Percentiles rank a stretch among this genome's conserved stretches.
These are phyloP conservation scores for Tulasnella sp. DNA, from an alignment of 768 basidiomycete species.

Conservation along the genomic window DNA sequence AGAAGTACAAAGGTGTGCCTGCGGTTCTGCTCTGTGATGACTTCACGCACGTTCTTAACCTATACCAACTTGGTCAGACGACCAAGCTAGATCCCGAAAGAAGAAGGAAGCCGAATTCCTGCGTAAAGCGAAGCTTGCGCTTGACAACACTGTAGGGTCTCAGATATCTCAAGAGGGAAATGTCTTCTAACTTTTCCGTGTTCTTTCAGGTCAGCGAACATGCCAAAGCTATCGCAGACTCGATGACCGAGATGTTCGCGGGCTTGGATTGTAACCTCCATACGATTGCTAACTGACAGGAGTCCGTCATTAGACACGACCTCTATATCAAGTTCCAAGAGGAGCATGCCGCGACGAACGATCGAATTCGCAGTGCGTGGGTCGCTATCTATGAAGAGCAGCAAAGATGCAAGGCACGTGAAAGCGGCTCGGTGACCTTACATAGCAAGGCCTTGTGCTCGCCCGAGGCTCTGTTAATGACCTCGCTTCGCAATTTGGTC, in stretches of 20 bases:
- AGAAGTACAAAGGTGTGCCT: conserved; percentile 14
- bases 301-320: neutral
- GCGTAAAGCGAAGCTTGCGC: conserved; percentile 3
- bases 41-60: neutral
- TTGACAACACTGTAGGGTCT: neutral
- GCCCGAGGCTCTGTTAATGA: neutral
- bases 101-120: conserved; percentile 25
- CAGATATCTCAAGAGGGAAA: neutral
- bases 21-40: neutral
- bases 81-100: conserved; percentile 14
- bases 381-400: conserved; percentile 1
- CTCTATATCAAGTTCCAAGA: neutral
- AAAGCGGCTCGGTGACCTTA: neutral
- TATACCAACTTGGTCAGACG: neutral
- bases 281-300: neutral
- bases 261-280: neutral
- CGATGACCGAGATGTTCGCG: conserved; percentile 1
- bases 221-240: neutral
- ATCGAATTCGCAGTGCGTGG: conserved; percentile 10
- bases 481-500: conserved; percentile 7
- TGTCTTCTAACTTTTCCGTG: neutral
- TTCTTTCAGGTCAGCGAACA: neutral
- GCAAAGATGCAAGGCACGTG: conserved; percentile 5
- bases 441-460: neutral
- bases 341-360: conserved; percentile 13